Percentiles rank a stretch among this genome's conserved stretches.
Conservation (phyloP, 306 rosid species). For the Ziziphus jujuba region DNA sequence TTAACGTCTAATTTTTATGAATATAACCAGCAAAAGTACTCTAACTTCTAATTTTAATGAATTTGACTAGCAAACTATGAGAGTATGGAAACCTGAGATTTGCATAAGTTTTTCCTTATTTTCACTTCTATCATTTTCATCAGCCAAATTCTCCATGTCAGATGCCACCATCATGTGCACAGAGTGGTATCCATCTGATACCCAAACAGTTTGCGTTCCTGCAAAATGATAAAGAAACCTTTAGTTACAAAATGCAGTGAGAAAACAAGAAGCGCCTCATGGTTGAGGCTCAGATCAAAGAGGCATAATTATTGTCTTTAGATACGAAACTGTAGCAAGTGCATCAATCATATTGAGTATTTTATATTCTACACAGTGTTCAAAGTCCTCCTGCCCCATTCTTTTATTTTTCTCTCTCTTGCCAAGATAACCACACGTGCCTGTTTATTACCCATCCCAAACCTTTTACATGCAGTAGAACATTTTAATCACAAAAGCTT, state of each 20-base stretch:
- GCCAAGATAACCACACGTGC: not conserved
- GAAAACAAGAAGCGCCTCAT: slow-evolving; percentile 8
- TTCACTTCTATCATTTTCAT: slow-evolving; percentile 45
- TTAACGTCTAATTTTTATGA: slow-evolving; percentile 2
- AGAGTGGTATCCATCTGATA: slow-evolving; percentile 74
- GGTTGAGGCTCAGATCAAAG: slow-evolving; percentile 10
- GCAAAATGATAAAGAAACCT: slow-evolving; percentile 30
- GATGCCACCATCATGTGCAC: slow-evolving; percentile 54
- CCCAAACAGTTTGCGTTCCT: slow-evolving; percentile 81
- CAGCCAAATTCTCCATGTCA: slow-evolving; percentile 49
- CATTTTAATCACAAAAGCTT: slow-evolving; percentile 5
- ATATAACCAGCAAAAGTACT: slow-evolving; percentile 18
- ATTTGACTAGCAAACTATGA: slow-evolving; percentile 25
- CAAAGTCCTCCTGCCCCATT: not conserved
- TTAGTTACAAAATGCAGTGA: slow-evolving; percentile 20
- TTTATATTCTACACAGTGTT: too few species aligned
- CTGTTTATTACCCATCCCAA: not conserved
- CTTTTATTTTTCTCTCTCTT: not conserved
- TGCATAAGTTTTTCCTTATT: slow-evolving; percentile 47
- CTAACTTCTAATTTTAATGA: slow-evolving; percentile 3
- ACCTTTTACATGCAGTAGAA: not conserved
- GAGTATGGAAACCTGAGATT: slow-evolving; percentile 54
- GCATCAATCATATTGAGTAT: not conserved
- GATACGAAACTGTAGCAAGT: not conserved
- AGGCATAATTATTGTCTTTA: slow-evolving; percentile 13